phyloP scores from a whole-genome alignment of 202 grass and related monocot species.

The Musa balbisiana region DNA sequence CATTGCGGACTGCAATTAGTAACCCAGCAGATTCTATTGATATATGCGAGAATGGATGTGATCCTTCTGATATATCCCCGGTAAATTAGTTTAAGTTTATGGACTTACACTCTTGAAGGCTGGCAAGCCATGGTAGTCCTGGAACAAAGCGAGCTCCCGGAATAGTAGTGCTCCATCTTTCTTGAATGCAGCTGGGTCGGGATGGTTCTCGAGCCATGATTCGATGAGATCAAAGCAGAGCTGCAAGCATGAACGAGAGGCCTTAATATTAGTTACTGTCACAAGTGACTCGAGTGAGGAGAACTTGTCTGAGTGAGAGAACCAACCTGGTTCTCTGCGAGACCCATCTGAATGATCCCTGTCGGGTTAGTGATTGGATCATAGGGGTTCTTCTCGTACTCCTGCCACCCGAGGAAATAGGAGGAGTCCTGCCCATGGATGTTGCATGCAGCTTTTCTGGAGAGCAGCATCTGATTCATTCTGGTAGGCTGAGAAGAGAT shows the following conservation, averaged over 20 bases:
- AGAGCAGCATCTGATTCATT: conserved; percentile 17
- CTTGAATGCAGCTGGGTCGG: conserved; percentile 3
- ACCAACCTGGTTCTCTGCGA: conserved; percentile 22
- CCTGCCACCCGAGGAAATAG: conserved; percentile 17
- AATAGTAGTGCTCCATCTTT: conserved; percentile 7
- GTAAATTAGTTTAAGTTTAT: not conserved
- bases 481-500: not conserved
- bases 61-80: not conserved
- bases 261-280: not conserved
- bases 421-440: conserved; percentile 16
- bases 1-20: not conserved
- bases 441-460: conserved; percentile 14
- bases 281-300: not conserved
- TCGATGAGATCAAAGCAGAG: conserved; percentile 23
- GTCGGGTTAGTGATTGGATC: not conserved
- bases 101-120: conserved; percentile 15
- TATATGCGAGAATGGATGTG: not conserved
- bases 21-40: not conserved
- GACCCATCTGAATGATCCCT: conserved; percentile 18
- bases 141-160: conserved; percentile 19
- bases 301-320: not conserved
- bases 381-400: conserved; percentile 26
- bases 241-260: not conserved
- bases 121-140: conserved; percentile 18
- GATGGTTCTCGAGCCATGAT: conserved; percentile 2